These are phyloP conservation scores for Clavispora vitiphila DNA, from an alignment of 805 yeast species.

Conservation along the genomic window DNA sequence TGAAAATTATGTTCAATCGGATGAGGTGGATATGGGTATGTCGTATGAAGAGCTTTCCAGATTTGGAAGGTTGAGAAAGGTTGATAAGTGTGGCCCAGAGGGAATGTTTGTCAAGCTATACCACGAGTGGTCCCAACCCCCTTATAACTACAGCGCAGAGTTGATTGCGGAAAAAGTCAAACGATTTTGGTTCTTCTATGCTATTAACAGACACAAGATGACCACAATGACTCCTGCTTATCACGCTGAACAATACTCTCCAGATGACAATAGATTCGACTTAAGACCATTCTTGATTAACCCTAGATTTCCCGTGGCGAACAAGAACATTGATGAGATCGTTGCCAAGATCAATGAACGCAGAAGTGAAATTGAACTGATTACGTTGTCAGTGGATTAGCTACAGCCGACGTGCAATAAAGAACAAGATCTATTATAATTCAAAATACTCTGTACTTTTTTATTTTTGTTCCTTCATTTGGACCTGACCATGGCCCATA, in stretches of 20 bases:
- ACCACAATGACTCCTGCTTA: slow-evolving; percentile 96
- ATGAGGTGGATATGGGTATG: slow-evolving; percentile 98
- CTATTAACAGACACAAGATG: slow-evolving; percentile 94
- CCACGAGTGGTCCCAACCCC: slow-evolving; percentile 85
- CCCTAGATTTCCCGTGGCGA: slow-evolving; percentile 87
- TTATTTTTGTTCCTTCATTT: neutral
- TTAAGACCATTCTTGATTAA: slow-evolving; percentile 91
- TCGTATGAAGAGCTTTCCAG: slow-evolving; percentile 89
- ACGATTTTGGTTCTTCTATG: slow-evolving; percentile 87
- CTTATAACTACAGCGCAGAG: slow-evolving; percentile 61
- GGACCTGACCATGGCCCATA: neutral
- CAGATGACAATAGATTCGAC: slow-evolving; percentile 96
- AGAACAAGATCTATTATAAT: neutral
- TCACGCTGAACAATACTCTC: slow-evolving; percentile 97
- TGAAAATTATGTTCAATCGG: slow-evolving; percentile 86
- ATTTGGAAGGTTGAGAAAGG: slow-evolving; percentile 87
- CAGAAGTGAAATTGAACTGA: slow-evolving; percentile 21
- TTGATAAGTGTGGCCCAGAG: slow-evolving; percentile 93
- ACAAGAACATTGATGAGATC: slow-evolving; percentile 77
- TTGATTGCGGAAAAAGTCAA: slow-evolving; percentile 91
- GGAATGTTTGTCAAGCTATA: slow-evolving; percentile 87
- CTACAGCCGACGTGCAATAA: neutral
- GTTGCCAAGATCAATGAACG: slow-evolving; percentile 53
- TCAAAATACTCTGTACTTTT: neutral
- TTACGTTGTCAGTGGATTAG: slow-evolving; percentile 44